These are phyloP conservation scores for Corniculantispora saksenae DNA, from an alignment of 2,329 filamentous ascomycete species.

Conservation along the genomic window DNA sequence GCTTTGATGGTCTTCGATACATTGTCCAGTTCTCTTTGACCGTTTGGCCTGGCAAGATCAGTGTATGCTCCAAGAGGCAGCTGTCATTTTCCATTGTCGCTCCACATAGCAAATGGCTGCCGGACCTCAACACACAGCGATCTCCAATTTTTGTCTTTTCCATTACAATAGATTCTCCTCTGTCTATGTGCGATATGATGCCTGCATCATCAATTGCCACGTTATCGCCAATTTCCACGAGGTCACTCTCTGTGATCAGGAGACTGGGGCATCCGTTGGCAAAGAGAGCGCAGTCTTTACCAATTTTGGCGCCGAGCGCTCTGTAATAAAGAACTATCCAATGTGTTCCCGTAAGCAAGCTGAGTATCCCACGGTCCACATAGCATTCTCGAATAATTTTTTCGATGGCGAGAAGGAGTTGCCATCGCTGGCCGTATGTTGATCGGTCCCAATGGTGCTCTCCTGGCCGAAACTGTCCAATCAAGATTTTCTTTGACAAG, in stretches of 20 bases:
- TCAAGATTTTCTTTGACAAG: too few species aligned
- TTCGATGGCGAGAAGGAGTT: too few species aligned
- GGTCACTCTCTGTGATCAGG: conserved; percentile 59
- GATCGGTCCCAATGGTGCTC: too few species aligned
- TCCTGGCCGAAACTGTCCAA: too few species aligned
- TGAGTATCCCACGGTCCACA: conserved; percentile 50
- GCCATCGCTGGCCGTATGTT: too few species aligned
- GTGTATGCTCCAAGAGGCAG: conserved; percentile 57
- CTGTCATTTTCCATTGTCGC: conserved; percentile 54
- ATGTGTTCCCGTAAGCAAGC: conserved; percentile 54
- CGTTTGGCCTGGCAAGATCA: conserved; percentile 58
- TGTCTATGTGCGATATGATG: conserved; percentile 58
- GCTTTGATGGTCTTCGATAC: conserved; percentile 53
- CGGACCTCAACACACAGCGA: conserved; percentile 52
- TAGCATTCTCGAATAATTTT: conserved; percentile 37
- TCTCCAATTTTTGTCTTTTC: conserved; percentile 53
- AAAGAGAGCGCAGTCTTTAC: conserved; percentile 56
- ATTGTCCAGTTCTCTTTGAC: conserved; percentile 51
- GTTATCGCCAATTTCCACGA: conserved; percentile 53
- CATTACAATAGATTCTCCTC: conserved; percentile 56
- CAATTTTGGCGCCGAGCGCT: conserved; percentile 54
- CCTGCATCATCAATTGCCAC: conserved; percentile 57
- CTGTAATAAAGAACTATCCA: conserved; percentile 56
- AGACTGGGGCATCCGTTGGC: conserved; percentile 53
- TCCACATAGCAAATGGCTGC: conserved; percentile 53